Conservation (phyloP, 768 basidiomycete species). For the Psilocybe sp. region DNA sequence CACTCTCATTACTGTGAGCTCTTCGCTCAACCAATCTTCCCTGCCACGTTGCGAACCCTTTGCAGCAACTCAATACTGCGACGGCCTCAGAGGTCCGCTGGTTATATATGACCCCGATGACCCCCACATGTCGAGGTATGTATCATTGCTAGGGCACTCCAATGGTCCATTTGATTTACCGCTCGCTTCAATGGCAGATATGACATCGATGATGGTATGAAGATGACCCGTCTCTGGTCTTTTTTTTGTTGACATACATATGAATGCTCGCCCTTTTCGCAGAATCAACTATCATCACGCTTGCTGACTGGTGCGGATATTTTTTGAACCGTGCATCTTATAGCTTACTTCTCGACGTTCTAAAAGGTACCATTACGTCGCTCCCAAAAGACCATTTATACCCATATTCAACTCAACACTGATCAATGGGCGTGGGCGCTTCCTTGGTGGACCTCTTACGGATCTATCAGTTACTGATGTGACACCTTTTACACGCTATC, state of each 20-base stretch:
- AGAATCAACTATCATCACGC: slow-evolving; percentile 24
- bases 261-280: slow-evolving; percentile 3
- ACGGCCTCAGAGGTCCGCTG: slow-evolving; percentile 43
- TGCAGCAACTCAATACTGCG: slow-evolving; percentile 49
- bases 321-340: slow-evolving; percentile 16
- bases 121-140: slow-evolving; percentile 17
- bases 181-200: slow-evolving; percentile 8
- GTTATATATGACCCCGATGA: slow-evolving; percentile 22
- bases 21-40: slow-evolving; percentile 8
- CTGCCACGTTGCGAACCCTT: background rate
- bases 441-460: slow-evolving; percentile 27
- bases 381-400: slow-evolving; percentile 20
- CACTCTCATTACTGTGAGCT: slow-evolving; percentile 29
- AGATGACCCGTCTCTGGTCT: background rate
- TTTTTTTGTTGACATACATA: too few relatives aligned
- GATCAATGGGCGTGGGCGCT: slow-evolving; percentile 51
- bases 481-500: slow-evolving; percentile 32
- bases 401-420: slow-evolving; percentile 33
- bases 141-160: background rate
- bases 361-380: slow-evolving; percentile 26
- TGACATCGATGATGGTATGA: slow-evolving; percentile 38
- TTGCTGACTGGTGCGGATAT: slow-evolving; percentile 27
- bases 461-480: slow-evolving; percentile 37
- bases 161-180: background rate
- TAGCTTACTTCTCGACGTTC: slow-evolving; percentile 10